Evolutionary conservation across 1,284 basidiomycete genomes (phyloP), one percentile per base, ranked within the genome.

Genomic region (Cryptococcus maquisensis): DNA sequence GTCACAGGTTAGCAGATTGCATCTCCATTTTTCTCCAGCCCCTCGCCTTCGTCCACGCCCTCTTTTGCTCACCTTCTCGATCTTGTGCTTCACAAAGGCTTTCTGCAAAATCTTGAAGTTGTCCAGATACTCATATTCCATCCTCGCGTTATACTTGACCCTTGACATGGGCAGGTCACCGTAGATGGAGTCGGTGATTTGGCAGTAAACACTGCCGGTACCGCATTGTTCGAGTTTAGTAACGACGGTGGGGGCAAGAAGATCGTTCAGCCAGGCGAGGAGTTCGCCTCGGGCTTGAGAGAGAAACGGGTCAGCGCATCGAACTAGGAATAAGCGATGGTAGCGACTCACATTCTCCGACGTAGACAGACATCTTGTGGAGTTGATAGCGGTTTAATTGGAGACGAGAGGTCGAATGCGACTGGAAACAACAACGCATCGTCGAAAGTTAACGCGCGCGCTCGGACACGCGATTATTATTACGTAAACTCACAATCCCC

Each of bases 41-140:
- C 20, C 28, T 20, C 12, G 2, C 48, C 3, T 40, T 1, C 23
- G 5, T 21, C 39, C 32, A 35, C 2, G 8, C 20, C 47, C 35
- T 15, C 40, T 36, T 15, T 36, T 15, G 77, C 83, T 60, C 61
- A 86, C 91, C 85, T 95, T 98, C 75, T 96, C 93, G 61, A 98
- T 88, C 74, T 90, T 87, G 77, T 95, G 87, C 18, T 80, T 69
- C 70, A 89, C 88, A 83, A 97, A 95, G 39, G 83, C 73, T 72
- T 87, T 88, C 74, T 97, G 94, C 68, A 98, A 79, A 66, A 98
- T 83, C 78, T 98, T 98, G 82, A 85, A 97, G 79, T 98, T 98
- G 48, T 86, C 86, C 55, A 98, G 79, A 73, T 86, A 97, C 78
- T 98, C 94, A 78, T 97, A 98, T 75, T 97, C 92, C 73, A 94